Evolutionary conservation across 139 green algal species (phyloP).

Genomic region (Closterium sp.): DNA sequence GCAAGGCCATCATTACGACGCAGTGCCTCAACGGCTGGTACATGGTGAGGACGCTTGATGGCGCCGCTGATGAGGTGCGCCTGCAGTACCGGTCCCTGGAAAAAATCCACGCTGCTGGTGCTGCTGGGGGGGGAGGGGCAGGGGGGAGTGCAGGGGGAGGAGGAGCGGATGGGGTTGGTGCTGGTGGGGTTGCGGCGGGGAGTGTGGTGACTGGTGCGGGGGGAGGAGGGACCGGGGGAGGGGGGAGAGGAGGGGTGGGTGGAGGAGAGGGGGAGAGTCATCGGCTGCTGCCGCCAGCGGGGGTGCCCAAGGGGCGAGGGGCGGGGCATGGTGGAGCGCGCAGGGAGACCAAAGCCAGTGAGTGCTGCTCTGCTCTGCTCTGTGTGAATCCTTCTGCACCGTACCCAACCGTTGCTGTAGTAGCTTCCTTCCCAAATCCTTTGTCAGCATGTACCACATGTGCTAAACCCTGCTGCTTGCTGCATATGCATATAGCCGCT

Average conservation of each 20-base stretch:
- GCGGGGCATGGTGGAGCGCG: background rate
- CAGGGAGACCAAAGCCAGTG: background rate
- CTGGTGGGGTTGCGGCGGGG: background rate
- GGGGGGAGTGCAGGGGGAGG: background rate
- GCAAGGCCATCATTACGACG: slow-evolving; percentile 26
- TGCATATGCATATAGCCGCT: background rate
- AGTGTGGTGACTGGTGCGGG: background rate
- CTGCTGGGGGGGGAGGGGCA: background rate
- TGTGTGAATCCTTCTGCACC: background rate
- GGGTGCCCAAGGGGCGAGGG: background rate
- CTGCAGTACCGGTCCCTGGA: slow-evolving; percentile 43
- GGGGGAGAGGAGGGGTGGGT: background rate
- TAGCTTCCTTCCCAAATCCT: background rate
- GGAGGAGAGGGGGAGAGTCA: background rate
- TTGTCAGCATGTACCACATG: no score
- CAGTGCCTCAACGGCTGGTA: slow-evolving; percentile 50
- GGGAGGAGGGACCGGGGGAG: background rate
- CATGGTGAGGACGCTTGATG: slow-evolving; percentile 17
- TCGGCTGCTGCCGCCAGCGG: background rate
- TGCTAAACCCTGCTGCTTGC: no score
- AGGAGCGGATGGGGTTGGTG: background rate
- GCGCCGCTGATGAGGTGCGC: slow-evolving; percentile 11
- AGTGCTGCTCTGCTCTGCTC: background rate
- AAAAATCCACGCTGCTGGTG: background rate
- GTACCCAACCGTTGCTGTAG: background rate